A percentile compares a stretch with the other conserved stretches of the same genome.
phyloP scores from a whole-genome alignment of 192 early-diverging fungal species.

The Coemansia nantahalensis region DNA sequence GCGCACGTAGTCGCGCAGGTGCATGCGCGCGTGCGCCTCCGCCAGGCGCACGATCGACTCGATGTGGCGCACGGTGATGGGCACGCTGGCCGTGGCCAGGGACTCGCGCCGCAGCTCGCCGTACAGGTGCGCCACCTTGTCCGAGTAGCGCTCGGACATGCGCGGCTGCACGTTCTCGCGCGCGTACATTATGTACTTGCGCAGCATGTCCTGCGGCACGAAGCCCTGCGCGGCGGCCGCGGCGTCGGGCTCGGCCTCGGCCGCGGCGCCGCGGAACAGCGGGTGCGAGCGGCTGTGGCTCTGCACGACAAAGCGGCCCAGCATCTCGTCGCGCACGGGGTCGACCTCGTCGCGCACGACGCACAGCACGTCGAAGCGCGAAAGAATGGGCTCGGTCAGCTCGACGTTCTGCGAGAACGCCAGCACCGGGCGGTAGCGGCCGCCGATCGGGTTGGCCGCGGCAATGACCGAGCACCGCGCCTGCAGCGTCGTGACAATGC shows the following conservation, averaged over 20 bases:
- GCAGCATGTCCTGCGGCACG: slow-evolving; percentile 75
- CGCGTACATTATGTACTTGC: slow-evolving; percentile 89
- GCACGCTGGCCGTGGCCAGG: slow-evolving; percentile 69
- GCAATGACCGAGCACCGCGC: slow-evolving; percentile 80
- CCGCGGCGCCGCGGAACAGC: slow-evolving; percentile 33
- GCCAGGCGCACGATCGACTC: slow-evolving; percentile 84
- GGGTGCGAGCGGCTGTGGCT: slow-evolving; percentile 94
- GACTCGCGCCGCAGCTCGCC: slow-evolving; percentile 91
- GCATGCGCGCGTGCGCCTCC: slow-evolving; percentile 93
- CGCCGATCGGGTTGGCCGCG: slow-evolving; percentile 82
- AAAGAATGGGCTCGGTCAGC: slow-evolving; percentile 97
- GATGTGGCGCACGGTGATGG: slow-evolving; percentile 85
- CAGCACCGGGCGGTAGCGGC: slow-evolving; percentile 84
- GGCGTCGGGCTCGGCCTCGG: slow-evolving; percentile 39
- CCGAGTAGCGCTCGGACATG: slow-evolving; percentile 81
- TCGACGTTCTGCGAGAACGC: slow-evolving; percentile 97
- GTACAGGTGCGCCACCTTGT: slow-evolving; percentile 88
- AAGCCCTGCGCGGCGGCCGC: slow-evolving; percentile 52
- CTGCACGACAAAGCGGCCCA: slow-evolving; percentile 92
- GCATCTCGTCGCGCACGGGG: slow-evolving; percentile 82
- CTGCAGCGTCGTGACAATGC: slow-evolving; percentile 82
- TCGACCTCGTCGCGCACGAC: slow-evolving; percentile 94
- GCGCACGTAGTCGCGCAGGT: slow-evolving; percentile 86
- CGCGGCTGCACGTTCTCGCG: slow-evolving; percentile 73
- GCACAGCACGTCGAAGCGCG: slow-evolving; percentile 96